A percentile compares a stretch with the other conserved stretches of the same genome.
These are phyloP conservation scores for Talaromyces amestolkiae DNA, from an alignment of 2,329 filamentous ascomycete genomes.

Conservation along the genomic window DNA sequence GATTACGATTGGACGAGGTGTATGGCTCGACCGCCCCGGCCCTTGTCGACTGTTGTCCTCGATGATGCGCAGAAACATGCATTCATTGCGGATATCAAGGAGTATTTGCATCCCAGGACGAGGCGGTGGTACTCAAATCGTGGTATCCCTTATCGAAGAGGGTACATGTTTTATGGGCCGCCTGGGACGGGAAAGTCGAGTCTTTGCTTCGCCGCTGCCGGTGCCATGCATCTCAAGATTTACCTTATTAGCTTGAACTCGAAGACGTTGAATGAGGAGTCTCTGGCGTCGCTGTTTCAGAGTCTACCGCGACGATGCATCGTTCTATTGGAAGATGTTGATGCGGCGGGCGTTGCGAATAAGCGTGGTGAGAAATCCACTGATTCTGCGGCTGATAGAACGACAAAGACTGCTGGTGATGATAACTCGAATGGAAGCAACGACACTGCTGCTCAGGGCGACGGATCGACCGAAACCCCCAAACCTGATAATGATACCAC, in stretches of 20 bases:
- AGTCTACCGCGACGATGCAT: slow-evolving; percentile 68
- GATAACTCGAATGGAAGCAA: not conserved
- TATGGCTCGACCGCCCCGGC: slow-evolving; percentile 48
- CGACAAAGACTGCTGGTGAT: slow-evolving; percentile 15
- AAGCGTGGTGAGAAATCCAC: slow-evolving; percentile 31
- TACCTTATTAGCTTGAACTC: slow-evolving; percentile 71
- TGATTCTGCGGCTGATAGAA: slow-evolving; percentile 40
- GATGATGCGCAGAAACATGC: slow-evolving; percentile 50
- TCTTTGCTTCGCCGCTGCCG: slow-evolving; percentile 67
- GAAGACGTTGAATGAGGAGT: slow-evolving; percentile 62
- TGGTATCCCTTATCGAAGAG: slow-evolving; percentile 80
- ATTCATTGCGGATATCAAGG: slow-evolving; percentile 55
- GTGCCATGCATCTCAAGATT: slow-evolving; percentile 67
- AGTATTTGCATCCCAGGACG: slow-evolving; percentile 53
- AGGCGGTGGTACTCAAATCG: slow-evolving; percentile 75
- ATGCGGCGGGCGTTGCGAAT: slow-evolving; percentile 67
- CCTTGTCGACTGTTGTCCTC: slow-evolving; percentile 56
- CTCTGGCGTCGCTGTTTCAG: slow-evolving; percentile 61
- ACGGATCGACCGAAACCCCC: slow-evolving; percentile 17
- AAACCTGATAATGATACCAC: slow-evolving; percentile 7
- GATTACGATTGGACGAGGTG: slow-evolving; percentile 34
- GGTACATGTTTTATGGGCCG: slow-evolving; percentile 77
- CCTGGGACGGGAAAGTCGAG: slow-evolving; percentile 78
- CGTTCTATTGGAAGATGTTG: slow-evolving; percentile 73
- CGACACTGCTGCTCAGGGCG: not conserved